phyloP scores from a whole-genome alignment of 2,329 filamentous ascomycete species.

The Elsinoe fawcettii region DNA sequence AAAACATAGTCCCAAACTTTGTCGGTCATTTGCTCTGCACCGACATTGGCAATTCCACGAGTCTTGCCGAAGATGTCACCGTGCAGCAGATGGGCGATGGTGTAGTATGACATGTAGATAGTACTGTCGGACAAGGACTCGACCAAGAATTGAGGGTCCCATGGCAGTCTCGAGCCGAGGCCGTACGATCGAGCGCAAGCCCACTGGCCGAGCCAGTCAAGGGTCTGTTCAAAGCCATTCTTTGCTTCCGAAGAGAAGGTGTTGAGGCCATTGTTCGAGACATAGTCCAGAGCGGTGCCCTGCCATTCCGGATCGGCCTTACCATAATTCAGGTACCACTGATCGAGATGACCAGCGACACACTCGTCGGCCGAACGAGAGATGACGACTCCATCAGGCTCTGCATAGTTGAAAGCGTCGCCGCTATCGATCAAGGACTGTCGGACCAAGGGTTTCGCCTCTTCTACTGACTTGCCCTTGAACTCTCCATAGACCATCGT shows the following conservation, averaged over 20 bases:
- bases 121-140: conserved; percentile 89
- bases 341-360: conserved; percentile 84
- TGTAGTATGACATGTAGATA: conserved; percentile 79
- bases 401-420: conserved; percentile 83
- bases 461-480: conserved; percentile 77
- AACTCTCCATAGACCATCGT: conserved; percentile 81
- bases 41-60: conserved; percentile 60
- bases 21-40: conserved; percentile 80
- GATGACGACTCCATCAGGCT: conserved; percentile 84
- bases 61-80: conserved; percentile 76
- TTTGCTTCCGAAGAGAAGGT: conserved; percentile 59
- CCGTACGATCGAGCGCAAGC: conserved; percentile 88
- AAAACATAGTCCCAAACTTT: conserved; percentile 97
- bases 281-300: conserved; percentile 61
- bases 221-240: conserved; percentile 65
- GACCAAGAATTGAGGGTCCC: conserved; percentile 84
- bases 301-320: conserved; percentile 70
- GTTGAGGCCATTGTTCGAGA: conserved; percentile 64
- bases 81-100: conserved; percentile 50
- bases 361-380: conserved; percentile 88
- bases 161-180: conserved; percentile 87
- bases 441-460: conserved; percentile 77
- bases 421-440: conserved; percentile 67
- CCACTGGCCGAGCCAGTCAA: conserved; percentile 94
- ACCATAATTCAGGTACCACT: conserved; percentile 98